A percentile compares a stretch with the other conserved stretches of the same genome.
phyloP scores from a whole-genome alignment of 805 yeast genomes.

The Barnettozyma populi region DNA sequence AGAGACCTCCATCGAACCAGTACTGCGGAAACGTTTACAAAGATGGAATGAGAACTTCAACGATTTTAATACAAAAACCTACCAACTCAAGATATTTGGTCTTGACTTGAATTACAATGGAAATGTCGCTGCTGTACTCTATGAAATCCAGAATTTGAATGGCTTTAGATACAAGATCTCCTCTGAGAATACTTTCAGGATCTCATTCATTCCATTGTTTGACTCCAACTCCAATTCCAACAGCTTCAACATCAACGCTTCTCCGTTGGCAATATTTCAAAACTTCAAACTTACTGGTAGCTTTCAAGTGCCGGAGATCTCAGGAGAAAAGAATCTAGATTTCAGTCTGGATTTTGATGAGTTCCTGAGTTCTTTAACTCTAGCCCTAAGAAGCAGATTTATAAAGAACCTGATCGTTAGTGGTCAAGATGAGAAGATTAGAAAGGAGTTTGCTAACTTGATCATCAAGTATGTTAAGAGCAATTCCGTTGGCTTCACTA shows the following conservation, averaged over 20 bases:
- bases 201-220: conserved; percentile 15
- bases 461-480: conserved; percentile 13
- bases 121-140: conserved; percentile 16
- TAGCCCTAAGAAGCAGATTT: conserved; percentile 6
- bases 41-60: conserved; percentile 22
- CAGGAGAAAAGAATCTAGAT: not conserved
- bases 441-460: conserved; percentile 12
- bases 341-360: conserved; percentile 8
- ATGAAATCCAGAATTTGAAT: conserved; percentile 16
- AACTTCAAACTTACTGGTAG: conserved; percentile 15
- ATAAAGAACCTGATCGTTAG: conserved; percentile 16
- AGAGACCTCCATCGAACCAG: conserved; percentile 15
- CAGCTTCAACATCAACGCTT: conserved; percentile 3
- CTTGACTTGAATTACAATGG: conserved; percentile 15
- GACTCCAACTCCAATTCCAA: not conserved
- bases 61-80: conserved; percentile 21
- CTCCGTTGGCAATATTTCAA: conserved; percentile 22
- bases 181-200: conserved; percentile 16
- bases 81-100: conserved; percentile 15
- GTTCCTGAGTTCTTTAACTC: conserved; percentile 9
- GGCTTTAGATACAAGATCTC: conserved; percentile 21
- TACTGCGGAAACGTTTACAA: conserved; percentile 10
- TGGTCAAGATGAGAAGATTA: conserved; percentile 15
- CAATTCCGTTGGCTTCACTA: conserved; percentile 5
- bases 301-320: not conserved